Conservation (phyloP, 1,139 yeast species). For the Groenewaldozyma sp. region DNA sequence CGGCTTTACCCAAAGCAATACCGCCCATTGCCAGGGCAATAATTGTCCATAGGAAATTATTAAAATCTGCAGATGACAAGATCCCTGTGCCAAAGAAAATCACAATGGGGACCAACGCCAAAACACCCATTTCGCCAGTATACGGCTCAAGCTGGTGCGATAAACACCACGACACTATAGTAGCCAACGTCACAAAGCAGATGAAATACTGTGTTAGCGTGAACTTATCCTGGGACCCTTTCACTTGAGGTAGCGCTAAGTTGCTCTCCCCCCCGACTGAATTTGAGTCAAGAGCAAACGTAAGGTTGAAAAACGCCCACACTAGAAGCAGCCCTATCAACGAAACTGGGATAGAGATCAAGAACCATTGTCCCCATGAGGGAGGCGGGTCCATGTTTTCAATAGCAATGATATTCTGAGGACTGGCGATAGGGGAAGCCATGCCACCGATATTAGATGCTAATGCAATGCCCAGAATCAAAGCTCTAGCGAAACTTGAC, state of each 20-base stretch:
- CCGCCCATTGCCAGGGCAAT: slow-evolving; percentile 96
- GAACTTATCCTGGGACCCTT: slow-evolving; percentile 50
- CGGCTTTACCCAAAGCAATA: slow-evolving; percentile 84
- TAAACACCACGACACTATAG: slow-evolving; percentile 82
- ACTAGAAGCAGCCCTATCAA: slow-evolving; percentile 50
- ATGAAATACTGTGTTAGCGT: slow-evolving; percentile 68
- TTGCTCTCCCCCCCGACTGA: slow-evolving; percentile 10
- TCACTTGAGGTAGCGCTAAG: slow-evolving; percentile 52
- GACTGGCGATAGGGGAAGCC: slow-evolving; percentile 95
- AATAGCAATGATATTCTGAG: slow-evolving; percentile 85
- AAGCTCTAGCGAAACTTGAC: slow-evolving; percentile 69
- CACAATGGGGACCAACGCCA: slow-evolving; percentile 76
- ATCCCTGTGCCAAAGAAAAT: slow-evolving; percentile 83
- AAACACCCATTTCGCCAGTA: slow-evolving; percentile 85
- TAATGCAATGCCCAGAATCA: slow-evolving; percentile 81
- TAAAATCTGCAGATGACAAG: slow-evolving; percentile 75
- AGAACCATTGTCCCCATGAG: slow-evolving; percentile 93
- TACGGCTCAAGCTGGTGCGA: slow-evolving; percentile 56
- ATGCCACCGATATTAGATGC: slow-evolving; percentile 92
- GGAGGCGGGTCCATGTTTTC: slow-evolving; percentile 85
- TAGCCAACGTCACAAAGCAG: slow-evolving; percentile 50
- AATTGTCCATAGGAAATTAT: slow-evolving; percentile 90
- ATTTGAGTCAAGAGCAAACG: slow-evolving; percentile 41
- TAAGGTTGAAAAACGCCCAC: slow-evolving; percentile 61
- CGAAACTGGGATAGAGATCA: slow-evolving; percentile 73